Evolutionary conservation across 257 asterid genomes (phyloP).

Genomic region (Solanum gandarillasii): DNA sequence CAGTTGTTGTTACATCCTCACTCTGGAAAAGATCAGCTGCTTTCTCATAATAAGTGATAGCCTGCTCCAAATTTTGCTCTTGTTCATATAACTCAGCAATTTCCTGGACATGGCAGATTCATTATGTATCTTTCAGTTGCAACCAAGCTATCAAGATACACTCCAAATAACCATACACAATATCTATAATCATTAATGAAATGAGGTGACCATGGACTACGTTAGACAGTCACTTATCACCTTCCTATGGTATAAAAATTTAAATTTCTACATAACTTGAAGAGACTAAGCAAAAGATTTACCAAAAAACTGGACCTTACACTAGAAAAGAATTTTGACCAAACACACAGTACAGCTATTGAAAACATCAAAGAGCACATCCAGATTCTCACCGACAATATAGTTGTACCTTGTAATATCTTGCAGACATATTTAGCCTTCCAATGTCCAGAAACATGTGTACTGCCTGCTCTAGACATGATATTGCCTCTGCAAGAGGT

Average conservation of each 20-base stretch:
- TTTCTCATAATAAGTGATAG: constrained; percentile 65
- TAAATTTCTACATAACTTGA: not conserved
- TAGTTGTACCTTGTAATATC: constrained; percentile 76
- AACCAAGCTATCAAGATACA: not conserved
- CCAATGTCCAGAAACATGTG: constrained; percentile 56
- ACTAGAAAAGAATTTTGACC: not conserved
- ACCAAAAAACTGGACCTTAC: not conserved
- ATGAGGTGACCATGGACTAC: not conserved
- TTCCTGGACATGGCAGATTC: constrained; percentile 41
- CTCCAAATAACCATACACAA: not conserved
- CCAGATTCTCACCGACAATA: not conserved
- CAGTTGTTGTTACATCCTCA: constrained; percentile 66
- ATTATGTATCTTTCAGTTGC: not conserved
- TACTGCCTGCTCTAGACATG: constrained; percentile 75
- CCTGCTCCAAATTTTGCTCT: constrained; percentile 63
- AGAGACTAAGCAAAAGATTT: not conserved
- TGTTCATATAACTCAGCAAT: constrained; percentile 85
- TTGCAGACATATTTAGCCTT: constrained; percentile 83
- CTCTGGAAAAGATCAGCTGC: constrained; percentile 27
- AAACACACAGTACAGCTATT: not conserved
- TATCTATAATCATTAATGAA: not conserved
- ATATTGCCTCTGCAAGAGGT: constrained; percentile 62
- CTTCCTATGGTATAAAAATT: not conserved
- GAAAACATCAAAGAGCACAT: not conserved
- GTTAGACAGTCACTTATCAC: not conserved